Percentiles rank a stretch among this genome's conserved stretches.
Conservation (phyloP, 148 eudicot species). For the Persicaria tinctoria region DNA sequence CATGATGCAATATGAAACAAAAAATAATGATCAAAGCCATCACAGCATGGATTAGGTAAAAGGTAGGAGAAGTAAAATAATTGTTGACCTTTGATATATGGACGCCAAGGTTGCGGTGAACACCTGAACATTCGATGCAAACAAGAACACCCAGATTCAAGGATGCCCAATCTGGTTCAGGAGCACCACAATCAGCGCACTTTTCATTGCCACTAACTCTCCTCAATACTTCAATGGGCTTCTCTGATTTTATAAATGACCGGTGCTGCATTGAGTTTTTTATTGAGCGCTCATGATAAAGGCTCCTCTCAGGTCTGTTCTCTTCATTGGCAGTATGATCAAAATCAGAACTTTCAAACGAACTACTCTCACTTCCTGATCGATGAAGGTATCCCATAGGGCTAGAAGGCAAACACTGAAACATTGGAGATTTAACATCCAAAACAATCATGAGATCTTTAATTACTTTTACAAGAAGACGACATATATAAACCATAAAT, state of each 20-base stretch:
- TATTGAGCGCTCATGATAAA: conserved; percentile 54
- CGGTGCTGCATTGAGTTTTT: conserved; percentile 71
- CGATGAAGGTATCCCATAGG: conserved; percentile 87
- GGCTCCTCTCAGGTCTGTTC: conserved; percentile 58
- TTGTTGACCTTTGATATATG: conserved; percentile 88
- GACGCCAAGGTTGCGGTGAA: conserved; percentile 98
- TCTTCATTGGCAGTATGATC: conserved; percentile 73
- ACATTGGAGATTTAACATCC: conserved; percentile 5
- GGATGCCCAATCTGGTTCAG: conserved; percentile 99
- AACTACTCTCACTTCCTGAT: conserved; percentile 97
- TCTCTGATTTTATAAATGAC: conserved; percentile 53
- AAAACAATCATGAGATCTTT: conserved; percentile 1
- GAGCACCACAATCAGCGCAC: conserved; percentile 97
- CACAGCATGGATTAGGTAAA: not conserved
- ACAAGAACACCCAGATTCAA: conserved; percentile 94
- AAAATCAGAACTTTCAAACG: conserved; percentile 86
- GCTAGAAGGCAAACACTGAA: conserved; percentile 69
- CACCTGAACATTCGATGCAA: conserved; percentile 99
- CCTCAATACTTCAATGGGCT: conserved; percentile 72
- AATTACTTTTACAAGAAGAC: conserved; percentile 10
- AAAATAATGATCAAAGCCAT: not conserved
- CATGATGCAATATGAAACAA: not conserved
- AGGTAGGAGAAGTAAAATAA: not conserved
- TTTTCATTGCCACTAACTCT: conserved; percentile 83
- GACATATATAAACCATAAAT: conserved; percentile 2